Evolutionary conservation across 805 yeast genomes (phyloP).

Genomic region (Kuraishia molischiana): DNA sequence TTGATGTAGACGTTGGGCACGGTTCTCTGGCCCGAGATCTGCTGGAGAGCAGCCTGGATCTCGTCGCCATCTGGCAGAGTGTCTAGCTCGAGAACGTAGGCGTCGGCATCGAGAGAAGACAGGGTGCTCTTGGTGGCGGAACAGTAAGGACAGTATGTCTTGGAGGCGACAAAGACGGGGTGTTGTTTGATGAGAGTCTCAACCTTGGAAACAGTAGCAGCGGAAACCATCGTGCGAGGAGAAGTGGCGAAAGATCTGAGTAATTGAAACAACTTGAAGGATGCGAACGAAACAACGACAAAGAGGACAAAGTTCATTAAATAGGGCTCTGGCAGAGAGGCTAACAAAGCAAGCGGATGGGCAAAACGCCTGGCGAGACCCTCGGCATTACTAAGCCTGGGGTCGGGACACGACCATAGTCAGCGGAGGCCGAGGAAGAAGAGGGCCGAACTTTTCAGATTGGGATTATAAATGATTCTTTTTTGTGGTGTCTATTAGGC

Average conservation of each 20-base stretch:
- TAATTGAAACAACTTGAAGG: conserved; percentile 18
- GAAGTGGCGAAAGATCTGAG: conserved; percentile 18
- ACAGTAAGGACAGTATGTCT: conserved; percentile 65
- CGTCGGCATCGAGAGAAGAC: conserved; percentile 28
- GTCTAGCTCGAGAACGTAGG: conserved; percentile 48
- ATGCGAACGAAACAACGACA: conserved; percentile 4
- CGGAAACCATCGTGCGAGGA: conserved; percentile 41
- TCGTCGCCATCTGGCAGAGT: conserved; percentile 58
- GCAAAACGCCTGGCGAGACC: too few species aligned
- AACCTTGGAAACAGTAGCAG: conserved; percentile 46
- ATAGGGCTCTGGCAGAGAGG: too few species aligned
- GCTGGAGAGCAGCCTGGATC: conserved; percentile 67
- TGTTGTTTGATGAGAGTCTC: conserved; percentile 53
- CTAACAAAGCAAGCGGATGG: too few species aligned
- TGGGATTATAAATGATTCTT: too few species aligned
- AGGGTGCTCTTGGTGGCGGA: conserved; percentile 38
- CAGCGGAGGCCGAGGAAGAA: background rate
- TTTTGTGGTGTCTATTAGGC: background rate
- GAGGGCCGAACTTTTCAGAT: too few species aligned
- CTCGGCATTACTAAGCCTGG: too few species aligned
- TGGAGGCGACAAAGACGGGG: conserved; percentile 74
- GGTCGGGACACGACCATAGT: too few species aligned
- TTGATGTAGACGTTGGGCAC: conserved; percentile 89
- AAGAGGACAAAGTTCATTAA: too few species aligned
- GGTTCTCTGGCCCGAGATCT: conserved; percentile 82